phyloP scores from a whole-genome alignment of 225 moss, liverwort and hornwort species.

The Pleurozium schreberi region DNA sequence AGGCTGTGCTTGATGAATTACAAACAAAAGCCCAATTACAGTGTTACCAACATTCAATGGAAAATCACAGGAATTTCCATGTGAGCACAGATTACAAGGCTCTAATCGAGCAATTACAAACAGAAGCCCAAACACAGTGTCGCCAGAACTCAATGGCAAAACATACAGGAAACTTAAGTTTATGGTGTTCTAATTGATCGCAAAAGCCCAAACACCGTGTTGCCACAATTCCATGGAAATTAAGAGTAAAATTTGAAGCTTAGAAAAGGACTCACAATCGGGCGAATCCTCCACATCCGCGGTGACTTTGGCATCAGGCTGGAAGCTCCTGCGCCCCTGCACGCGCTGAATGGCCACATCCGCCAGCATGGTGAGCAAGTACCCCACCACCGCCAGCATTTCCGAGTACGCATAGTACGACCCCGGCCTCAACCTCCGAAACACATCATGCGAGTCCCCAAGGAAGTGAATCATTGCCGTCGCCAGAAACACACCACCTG shows the following conservation, averaged over 20 bases:
- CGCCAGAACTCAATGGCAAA: not conserved
- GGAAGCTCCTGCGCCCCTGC: not conserved
- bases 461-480: slow-evolving; percentile 88
- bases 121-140: not conserved
- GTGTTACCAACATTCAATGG: not conserved
- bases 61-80: too few species aligned
- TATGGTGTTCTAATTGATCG: not conserved
- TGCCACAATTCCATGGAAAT: not conserved
- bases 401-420: slow-evolving; percentile 45
- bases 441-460: slow-evolving; percentile 42
- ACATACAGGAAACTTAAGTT: not conserved
- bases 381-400: slow-evolving; percentile 74
- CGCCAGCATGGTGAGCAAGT: slow-evolving; percentile 59
- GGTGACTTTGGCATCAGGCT: not conserved
- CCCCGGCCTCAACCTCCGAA: slow-evolving; percentile 5
- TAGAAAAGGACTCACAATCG: not conserved
- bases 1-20: not conserved
- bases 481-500: slow-evolving; percentile 73
- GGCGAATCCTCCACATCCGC: slow-evolving; percentile 21
- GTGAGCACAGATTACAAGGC: not conserved
- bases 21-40: not conserved
- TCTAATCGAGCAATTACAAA: not conserved
- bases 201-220: not conserved
- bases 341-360: slow-evolving; percentile 56
- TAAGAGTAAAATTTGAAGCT: not conserved